Base-by-base conservation (phyloP, 495 filamentous ascomycete species). In the Penicillium roqueforti region DNA sequence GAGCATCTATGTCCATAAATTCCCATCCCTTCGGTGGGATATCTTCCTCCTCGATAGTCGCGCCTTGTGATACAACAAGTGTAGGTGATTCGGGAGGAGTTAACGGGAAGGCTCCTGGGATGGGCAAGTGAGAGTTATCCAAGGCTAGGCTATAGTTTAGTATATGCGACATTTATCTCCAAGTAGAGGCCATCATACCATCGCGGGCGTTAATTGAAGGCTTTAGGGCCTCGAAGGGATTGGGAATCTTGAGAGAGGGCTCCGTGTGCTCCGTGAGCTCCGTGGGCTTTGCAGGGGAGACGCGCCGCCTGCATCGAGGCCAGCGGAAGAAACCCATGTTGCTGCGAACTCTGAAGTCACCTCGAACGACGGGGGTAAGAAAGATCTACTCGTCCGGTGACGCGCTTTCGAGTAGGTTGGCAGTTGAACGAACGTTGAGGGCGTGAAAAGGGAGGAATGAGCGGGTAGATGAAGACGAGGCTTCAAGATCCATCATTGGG, bases 91-190 rank as follows among this genome's bases (percentile, higher is more conserved):
- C 26, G 16, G 61, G 47, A 20, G 58, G 61, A 19, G 62, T 59
- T 0, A 26, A 28, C 4, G 63, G 63, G 9, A 59, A 67, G 1
- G 60, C 61, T n/a, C 63, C 63, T 7, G 63, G 63, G 1, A 67
- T 55, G 6, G 47, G 28, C 6, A 55, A 18, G 1, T 31, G 20
- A 22, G 37, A n/a, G 7, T 40, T n/a, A 32, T 60, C 54, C 54
- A 41, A 18, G 14, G 16, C 10, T 22, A 14, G 16, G 14, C 8
- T 36, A n/a, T 10, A 11, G 4, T 20, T 55, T 5, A 55, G 53
- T 25, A 48, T 36, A 28, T 19, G 53, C 45, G 16, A 38, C 32
- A n/a, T 14, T 2, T 5, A 18, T 22, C 22, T 25, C 31, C 4
- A 20, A 9, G 1, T 22, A 28, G 23, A 4, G 14, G 31, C 34